A percentile compares a stretch with the other conserved stretches of the same genome.
phyloP scores from a whole-genome alignment of 768 basidiomycete species.

The Boletus coccyginus region DNA sequence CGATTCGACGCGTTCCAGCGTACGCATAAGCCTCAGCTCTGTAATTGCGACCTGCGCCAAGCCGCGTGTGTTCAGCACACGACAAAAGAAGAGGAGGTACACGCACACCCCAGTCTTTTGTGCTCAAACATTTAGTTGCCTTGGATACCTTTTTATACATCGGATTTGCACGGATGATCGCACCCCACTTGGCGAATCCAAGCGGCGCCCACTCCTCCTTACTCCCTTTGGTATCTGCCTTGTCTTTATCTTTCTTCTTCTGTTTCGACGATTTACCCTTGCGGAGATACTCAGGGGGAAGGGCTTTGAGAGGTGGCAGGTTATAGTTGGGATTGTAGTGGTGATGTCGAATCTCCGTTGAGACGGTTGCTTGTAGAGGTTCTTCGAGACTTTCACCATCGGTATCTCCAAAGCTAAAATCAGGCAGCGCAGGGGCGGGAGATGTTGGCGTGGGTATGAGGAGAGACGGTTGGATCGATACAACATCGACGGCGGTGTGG shows the following conservation, averaged over 20 bases:
- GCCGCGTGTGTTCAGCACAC: not conserved
- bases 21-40: conserved; percentile 74
- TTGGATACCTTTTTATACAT: conserved; percentile 66
- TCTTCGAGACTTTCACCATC: conserved; percentile 25
- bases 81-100: conserved; percentile 14
- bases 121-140: conserved; percentile 74
- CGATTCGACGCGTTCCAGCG: conserved; percentile 80
- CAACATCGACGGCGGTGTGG: conserved; percentile 28
- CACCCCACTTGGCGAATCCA: conserved; percentile 71
- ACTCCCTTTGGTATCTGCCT: conserved; percentile 48
- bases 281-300: conserved; percentile 55
- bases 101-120: conserved; percentile 79
- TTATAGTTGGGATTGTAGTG: conserved; percentile 48
- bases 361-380: conserved; percentile 8
- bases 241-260: conserved; percentile 53
- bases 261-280: conserved; percentile 47
- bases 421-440: conserved; percentile 29
- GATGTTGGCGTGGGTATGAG: conserved; percentile 38
- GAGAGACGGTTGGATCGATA: conserved; percentile 25
- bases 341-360: conserved; percentile 26
- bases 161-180: conserved; percentile 73
- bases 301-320: conserved; percentile 51
- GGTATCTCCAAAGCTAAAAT: conserved; percentile 34
- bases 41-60: conserved; percentile 64
- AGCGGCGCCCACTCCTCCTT: conserved; percentile 64